Evolutionary conservation across 2,329 filamentous ascomycete species (phyloP), one percentile per base, ranked within the genome.

Genomic region (Alternaria gaisen): DNA sequence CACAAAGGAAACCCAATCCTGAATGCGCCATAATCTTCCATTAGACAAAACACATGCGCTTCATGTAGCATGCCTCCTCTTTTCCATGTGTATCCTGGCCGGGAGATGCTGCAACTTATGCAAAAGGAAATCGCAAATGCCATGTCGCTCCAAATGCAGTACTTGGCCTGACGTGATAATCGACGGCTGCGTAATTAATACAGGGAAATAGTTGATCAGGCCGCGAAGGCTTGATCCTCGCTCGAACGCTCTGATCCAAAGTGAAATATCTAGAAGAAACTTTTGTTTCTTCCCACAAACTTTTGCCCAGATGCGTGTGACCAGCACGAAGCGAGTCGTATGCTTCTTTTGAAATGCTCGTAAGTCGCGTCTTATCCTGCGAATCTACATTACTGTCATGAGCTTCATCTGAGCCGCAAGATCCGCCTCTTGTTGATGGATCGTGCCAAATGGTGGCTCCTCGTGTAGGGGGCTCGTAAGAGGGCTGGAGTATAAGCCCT

Each of bases 401-500:
- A 78, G 69, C 71, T 79, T 78, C 75, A 78, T 78, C 55, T 78
- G 75, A 58, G 71, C 66, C 53, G 73, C 66, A 60, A 77, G 60
- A 57, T 78, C 76, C 41, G 73, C 65, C 52, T 78, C 74, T 44
- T 71, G 60, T 51, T 74, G 71, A 50, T 77, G 76, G 18, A 75
- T 70, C 53, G 71, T 76, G 68, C 69, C 70, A 58, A 77, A 76
- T 34, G 77, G 72, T 47, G 78, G 76, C 61, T 79, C 77, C 56
- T 70, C 64, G 50, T 79, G 77, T 60, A 69, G 63, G 41, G 74
- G 73, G 57, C 76, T 80, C 41, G 72, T 73, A 51, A 60, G 69
- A 11, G 82, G 82, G 60, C 80, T 83, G 20, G 78, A 79, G 60
- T 83, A 82, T 12, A 83, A 73, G 22, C 80, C 81, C 70, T 84